Percentiles rank a stretch among this genome's conserved stretches.
These are phyloP conservation scores for Novymonas esmeraldas DNA, from an alignment of 208 protist genomes.

Conservation along the genomic window DNA sequence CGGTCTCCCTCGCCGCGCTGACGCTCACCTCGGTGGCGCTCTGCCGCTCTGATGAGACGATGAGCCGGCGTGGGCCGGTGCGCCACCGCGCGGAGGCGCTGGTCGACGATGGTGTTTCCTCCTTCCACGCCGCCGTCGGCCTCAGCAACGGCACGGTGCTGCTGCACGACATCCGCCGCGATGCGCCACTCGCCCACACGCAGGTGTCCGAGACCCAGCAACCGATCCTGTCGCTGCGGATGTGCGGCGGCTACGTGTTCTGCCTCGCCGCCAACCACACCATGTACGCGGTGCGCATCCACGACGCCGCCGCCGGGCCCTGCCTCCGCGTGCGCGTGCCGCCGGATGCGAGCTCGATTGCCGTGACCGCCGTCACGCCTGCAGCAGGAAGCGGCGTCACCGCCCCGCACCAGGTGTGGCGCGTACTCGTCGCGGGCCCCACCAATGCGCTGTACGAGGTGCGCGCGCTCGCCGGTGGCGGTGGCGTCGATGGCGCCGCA, in stretches of 20 bases:
- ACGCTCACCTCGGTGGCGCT: conserved; percentile 72
- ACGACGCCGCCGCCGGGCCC: conserved; percentile 25
- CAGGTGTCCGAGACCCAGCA: conserved; percentile 71
- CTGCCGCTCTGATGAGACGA: conserved; percentile 3
- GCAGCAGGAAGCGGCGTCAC: conserved; percentile 1
- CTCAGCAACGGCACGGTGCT: conserved; percentile 82
- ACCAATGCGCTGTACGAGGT: conserved; percentile 63
- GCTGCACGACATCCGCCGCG: conserved; percentile 64
- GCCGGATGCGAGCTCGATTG: conserved; percentile 52
- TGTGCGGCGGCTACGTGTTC: conserved; percentile 51
- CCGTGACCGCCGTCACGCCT: conserved; percentile 25
- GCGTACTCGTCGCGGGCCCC: conserved; percentile 61
- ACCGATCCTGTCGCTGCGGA: conserved; percentile 48
- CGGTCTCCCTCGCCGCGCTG: conserved; percentile 45
- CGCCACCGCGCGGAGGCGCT: conserved; percentile 12
- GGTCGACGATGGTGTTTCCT: conserved; percentile 19
- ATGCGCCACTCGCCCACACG: conserved; percentile 51
- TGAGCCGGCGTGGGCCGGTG: not conserved
- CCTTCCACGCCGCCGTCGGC: conserved; percentile 62
- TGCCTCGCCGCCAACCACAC: conserved; percentile 51
- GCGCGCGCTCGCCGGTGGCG: conserved; percentile 3
- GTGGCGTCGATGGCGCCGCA: not conserved
- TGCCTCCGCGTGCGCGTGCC: conserved; percentile 45
- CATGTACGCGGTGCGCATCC: conserved; percentile 52
- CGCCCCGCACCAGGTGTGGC: conserved; percentile 20